Conservation (phyloP, 352 stramenopile genomes). For the Nothophytophthora sp. region DNA sequence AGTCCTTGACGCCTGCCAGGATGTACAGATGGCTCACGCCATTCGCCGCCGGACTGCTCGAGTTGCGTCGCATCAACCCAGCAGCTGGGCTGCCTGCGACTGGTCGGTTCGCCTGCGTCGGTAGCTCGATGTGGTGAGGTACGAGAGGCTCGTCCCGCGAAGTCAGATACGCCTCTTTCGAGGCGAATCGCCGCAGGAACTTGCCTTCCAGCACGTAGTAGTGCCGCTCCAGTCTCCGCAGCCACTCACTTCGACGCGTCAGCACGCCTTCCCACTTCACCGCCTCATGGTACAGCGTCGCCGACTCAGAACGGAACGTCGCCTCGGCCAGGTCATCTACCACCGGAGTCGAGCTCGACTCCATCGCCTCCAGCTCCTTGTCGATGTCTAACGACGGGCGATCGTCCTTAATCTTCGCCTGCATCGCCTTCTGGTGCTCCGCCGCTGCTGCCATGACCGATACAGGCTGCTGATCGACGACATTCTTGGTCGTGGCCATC, state of each 20-base stretch:
- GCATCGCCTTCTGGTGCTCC: conserved; percentile 3
- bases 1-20: conserved; percentile 84
- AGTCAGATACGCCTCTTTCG: conserved; percentile 82
- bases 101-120: conserved; percentile 31
- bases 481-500: conserved; percentile 2
- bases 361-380: conserved; percentile 15
- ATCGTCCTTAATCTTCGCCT: conserved; percentile 17
- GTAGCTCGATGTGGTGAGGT: conserved; percentile 40
- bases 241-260: conserved; percentile 80
- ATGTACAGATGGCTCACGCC: conserved; percentile 78
- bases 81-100: conserved; percentile 31
- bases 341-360: conserved; percentile 18
- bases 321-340: conserved; percentile 33
- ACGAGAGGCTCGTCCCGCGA: conserved; percentile 77
- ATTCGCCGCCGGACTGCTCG: conserved; percentile 42
- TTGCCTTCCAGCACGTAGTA: conserved; percentile 89
- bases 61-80: conserved; percentile 39
- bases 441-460: conserved; percentile 1
- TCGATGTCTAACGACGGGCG: conserved; percentile 24
- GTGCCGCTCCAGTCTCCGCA: conserved; percentile 80
- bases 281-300: conserved; percentile 76
- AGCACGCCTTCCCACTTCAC: conserved; percentile 86
- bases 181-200: conserved; percentile 80
- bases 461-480: neutral
- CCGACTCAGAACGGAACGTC: conserved; percentile 58